Evolutionary conservation across 352 stramenopile genomes (phyloP).

Genomic region (Pythium sp.): DNA sequence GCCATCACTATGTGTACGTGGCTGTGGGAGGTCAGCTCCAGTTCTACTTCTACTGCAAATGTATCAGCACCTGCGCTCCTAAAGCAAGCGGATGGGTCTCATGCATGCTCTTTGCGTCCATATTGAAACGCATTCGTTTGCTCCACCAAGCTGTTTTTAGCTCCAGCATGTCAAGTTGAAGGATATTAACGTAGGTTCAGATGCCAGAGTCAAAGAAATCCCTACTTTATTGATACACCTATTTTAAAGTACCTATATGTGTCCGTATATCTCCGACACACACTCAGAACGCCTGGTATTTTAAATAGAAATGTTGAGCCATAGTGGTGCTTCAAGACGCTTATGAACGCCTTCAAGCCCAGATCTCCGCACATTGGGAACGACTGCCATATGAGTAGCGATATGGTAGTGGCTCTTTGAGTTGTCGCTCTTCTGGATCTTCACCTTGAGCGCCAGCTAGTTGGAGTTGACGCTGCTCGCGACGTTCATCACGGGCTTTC

Average conservation of each 20-base stretch:
- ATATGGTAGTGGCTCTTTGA: constrained; percentile 8
- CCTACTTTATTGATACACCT: too few relatives aligned
- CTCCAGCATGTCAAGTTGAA: not conserved
- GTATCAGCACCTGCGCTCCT: not conserved
- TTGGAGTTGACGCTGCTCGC: constrained; percentile 48
- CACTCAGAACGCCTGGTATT: too few relatives aligned
- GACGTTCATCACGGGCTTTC: constrained; percentile 9
- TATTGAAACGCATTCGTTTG: not conserved
- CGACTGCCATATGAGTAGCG: too few relatives aligned
- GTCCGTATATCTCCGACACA: too few relatives aligned
- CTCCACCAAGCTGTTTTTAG: not conserved
- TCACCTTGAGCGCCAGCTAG: constrained; percentile 72
- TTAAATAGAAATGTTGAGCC: too few relatives aligned
- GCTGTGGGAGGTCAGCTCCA: not conserved
- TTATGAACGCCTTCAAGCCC: too few relatives aligned
- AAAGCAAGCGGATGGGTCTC: not conserved
- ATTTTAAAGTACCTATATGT: too few relatives aligned
- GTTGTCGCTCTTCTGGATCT: constrained; percentile 47
- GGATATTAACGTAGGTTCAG: not conserved
- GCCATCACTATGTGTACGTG: constrained; percentile 28
- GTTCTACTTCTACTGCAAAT: not conserved
- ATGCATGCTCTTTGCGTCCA: not conserved
- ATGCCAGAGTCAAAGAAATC: too few relatives aligned
- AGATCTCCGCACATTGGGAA: too few relatives aligned
- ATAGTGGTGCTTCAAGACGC: too few relatives aligned